phyloP scores from a whole-genome alignment of 805 yeast species.

The Candida namnaoensis region DNA sequence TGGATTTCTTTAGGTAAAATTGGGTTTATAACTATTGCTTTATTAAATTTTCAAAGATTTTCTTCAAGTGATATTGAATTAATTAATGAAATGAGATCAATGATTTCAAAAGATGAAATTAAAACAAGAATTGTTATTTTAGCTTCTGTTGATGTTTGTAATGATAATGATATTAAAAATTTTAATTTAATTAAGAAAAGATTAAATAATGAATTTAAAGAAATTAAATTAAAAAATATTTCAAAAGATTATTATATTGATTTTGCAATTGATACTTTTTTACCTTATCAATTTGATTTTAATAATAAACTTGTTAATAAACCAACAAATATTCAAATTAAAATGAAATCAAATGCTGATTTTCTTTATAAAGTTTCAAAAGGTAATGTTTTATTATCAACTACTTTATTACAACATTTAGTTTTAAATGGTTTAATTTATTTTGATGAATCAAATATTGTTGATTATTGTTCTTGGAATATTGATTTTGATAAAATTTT shows the following conservation, averaged over 20 bases:
- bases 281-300: background rate
- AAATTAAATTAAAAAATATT: conserved; percentile 10
- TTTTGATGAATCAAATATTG: conserved; percentile 1
- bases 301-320: too few relatives aligned
- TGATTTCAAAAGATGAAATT: conserved; percentile 14
- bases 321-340: background rate
- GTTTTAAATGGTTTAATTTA: background rate
- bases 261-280: conserved; percentile 4
- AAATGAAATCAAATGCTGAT: conserved; percentile 8
- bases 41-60: conserved; percentile 40
- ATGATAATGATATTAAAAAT: conserved; percentile 3
- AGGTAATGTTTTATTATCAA: conserved; percentile 15
- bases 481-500: conserved; percentile 8
- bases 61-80: conserved; percentile 21
- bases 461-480: conserved; percentile 9
- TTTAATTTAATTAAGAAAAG: conserved; percentile 6
- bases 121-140: conserved; percentile 18
- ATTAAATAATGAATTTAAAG: conserved; percentile 10
- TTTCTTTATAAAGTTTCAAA: conserved; percentile 10
- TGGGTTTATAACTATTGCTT: conserved; percentile 33
- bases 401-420: conserved; percentile 7
- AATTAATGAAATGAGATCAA: conserved; percentile 17
- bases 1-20: conserved; percentile 28
- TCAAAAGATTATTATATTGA: conserved; percentile 1
- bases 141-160: conserved; percentile 12